Conservation (phyloP, 2,329 filamentous ascomycete species). For the Fusarium sp. region DNA sequence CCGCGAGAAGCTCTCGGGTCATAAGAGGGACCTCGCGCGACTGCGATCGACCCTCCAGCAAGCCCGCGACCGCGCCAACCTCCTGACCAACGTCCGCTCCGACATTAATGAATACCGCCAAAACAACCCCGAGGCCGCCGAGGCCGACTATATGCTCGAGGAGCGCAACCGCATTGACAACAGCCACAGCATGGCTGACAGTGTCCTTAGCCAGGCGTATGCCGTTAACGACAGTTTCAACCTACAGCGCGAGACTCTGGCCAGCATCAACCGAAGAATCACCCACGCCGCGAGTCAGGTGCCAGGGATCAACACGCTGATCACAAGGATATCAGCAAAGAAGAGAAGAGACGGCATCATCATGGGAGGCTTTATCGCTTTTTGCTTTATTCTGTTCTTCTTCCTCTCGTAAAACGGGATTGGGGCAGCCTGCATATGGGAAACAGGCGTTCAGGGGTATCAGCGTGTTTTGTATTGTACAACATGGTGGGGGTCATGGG, state of each 20-base stretch:
- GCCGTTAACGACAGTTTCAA: slow-evolving; percentile 94
- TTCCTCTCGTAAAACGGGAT: slow-evolving; percentile 72
- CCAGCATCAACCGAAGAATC: slow-evolving; percentile 91
- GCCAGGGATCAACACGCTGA: slow-evolving; percentile 91
- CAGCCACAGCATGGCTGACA: slow-evolving; percentile 89
- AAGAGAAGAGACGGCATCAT: slow-evolving; percentile 96
- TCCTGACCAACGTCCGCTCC: slow-evolving; percentile 88
- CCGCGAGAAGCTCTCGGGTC: slow-evolving; percentile 88
- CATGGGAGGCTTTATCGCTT: slow-evolving; percentile 88
- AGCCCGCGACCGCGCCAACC: slow-evolving; percentile 87
- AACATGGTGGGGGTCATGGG: slow-evolving; percentile 40
- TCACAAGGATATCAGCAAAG: slow-evolving; percentile 92
- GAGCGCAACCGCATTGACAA: slow-evolving; percentile 89
- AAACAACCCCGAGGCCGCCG: slow-evolving; percentile 82
- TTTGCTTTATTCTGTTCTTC: slow-evolving; percentile 89
- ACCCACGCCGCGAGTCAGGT: slow-evolving; percentile 90
- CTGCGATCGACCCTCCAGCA: slow-evolving; percentile 80
- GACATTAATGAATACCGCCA: slow-evolving; percentile 92
- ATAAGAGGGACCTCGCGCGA: slow-evolving; percentile 83
- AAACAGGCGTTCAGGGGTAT: slow-evolving; percentile 55
- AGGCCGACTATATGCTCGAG: slow-evolving; percentile 97
- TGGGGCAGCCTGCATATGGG: slow-evolving; percentile 29
- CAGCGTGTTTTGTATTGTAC: slow-evolving; percentile 52
- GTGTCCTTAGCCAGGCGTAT: slow-evolving; percentile 93
- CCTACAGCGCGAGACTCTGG: slow-evolving; percentile 86